A percentile compares a stretch with the other conserved stretches of the same genome.
Conservation (phyloP, 2,329 filamentous ascomycete species). For the Hortaea sp. region DNA sequence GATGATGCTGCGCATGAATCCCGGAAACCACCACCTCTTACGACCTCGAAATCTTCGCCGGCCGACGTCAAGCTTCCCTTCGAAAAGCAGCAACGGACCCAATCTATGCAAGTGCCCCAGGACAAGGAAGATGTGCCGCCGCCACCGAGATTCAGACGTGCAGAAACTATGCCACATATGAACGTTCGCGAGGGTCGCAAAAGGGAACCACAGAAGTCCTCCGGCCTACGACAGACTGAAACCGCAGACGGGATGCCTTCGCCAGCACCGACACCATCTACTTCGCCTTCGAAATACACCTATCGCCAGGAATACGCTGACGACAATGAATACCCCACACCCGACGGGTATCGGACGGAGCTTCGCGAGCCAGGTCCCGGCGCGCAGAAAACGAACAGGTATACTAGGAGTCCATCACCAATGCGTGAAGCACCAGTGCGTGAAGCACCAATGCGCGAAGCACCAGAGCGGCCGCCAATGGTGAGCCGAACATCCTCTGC, state of each 20-base stretch:
- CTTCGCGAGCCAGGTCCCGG: conserved; percentile 8
- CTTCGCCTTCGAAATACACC: conserved; percentile 9
- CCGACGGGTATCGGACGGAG: conserved; percentile 21
- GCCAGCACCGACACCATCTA: conserved; percentile 15
- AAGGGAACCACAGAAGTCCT: conserved; percentile 11
- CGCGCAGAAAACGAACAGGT: conserved; percentile 2
- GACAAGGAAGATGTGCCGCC: conserved; percentile 12
- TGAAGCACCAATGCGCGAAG: too few relatives aligned
- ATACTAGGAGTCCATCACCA: conserved; percentile 20
- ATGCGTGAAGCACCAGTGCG: conserved; percentile 13
- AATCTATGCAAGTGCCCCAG: conserved; percentile 18
- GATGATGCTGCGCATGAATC: conserved; percentile 1
- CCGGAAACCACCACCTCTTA: conserved; percentile 25
- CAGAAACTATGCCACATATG: conserved; percentile 32
- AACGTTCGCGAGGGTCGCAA: conserved; percentile 2
- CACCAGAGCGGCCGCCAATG: too few relatives aligned
- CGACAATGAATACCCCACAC: conserved; percentile 21
- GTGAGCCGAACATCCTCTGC: conserved; percentile 12
- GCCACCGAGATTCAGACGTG: conserved; percentile 28
- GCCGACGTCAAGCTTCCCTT: conserved; percentile 17
- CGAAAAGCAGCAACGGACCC: conserved; percentile 15
- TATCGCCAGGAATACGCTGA: conserved; percentile 22
- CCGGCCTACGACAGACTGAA: conserved; percentile 18
- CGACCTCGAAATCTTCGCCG: conserved; percentile 27
- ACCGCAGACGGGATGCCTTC: conserved; percentile 16